Conservation (phyloP, 139 green algal genomes). For the Trebouxia sp. region DNA sequence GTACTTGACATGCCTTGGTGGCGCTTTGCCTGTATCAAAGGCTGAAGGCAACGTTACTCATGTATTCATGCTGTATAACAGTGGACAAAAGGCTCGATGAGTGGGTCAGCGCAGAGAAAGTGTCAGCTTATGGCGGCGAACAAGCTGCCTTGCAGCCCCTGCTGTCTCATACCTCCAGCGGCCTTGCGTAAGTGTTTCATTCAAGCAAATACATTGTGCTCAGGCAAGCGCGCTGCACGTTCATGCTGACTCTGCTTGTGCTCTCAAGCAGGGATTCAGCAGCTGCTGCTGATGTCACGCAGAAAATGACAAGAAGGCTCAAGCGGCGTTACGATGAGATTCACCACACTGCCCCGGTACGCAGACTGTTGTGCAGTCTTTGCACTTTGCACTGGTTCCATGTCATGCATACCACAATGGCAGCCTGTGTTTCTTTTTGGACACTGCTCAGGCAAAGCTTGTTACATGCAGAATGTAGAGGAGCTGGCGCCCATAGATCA, state of each 20-base stretch:
- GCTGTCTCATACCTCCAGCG: constrained; percentile 7
- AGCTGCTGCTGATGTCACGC: constrained; percentile 33
- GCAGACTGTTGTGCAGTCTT: neutral
- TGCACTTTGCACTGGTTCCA: neutral
- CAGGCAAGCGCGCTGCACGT: too few relatives aligned
- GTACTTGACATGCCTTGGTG: too few relatives aligned
- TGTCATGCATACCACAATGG: too few relatives aligned
- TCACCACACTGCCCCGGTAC: constrained; percentile 60
- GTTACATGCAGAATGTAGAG: constrained; percentile 33
- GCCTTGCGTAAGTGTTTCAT: constrained; percentile 2
- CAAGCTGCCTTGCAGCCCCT: neutral
- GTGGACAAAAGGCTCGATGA: constrained; percentile 86
- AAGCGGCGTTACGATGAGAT: constrained; percentile 82
- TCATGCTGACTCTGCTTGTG: too few relatives aligned
- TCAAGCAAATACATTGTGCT: too few relatives aligned
- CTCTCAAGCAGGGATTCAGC: constrained; percentile 22
- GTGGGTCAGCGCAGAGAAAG: constrained; percentile 62
- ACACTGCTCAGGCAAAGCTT: constrained; percentile 9
- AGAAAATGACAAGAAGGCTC: constrained; percentile 83
- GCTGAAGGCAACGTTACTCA: too few relatives aligned
- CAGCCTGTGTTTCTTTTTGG: neutral
- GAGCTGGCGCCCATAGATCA: constrained; percentile 51
- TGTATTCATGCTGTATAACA: neutral
- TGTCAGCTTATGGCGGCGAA: neutral
- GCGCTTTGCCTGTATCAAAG: too few relatives aligned